phyloP scores from a whole-genome alignment of 306 rosid species.

The Mimosa bimucronata region DNA sequence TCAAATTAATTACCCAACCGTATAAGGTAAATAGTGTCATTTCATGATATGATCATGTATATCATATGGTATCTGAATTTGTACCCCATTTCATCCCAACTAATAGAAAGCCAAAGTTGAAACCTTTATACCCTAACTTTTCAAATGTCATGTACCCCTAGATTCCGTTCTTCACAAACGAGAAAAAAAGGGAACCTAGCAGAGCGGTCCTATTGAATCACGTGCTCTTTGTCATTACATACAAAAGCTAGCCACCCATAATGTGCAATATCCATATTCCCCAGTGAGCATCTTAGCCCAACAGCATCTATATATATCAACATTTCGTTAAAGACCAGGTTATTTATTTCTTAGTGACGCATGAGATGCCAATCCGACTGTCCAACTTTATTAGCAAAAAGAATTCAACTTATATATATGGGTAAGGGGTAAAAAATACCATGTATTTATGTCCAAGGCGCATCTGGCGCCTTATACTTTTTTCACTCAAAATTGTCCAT shows the following conservation, averaged over 20 bases:
- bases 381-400: background rate
- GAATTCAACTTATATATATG: background rate
- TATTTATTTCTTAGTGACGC: background rate
- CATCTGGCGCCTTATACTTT: too few species aligned
- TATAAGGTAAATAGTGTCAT: background rate
- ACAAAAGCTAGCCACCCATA: background rate
- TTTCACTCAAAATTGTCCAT: too few species aligned
- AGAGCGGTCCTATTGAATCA: background rate
- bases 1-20: background rate
- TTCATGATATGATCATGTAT: background rate
- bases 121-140: background rate
- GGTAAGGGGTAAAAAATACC: too few species aligned
- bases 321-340: constrained; percentile 2
- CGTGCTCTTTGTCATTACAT: constrained; percentile 10
- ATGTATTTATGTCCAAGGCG: too few species aligned
- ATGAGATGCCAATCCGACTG: background rate
- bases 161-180: background rate
- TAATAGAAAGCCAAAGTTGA: background rate
- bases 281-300: background rate
- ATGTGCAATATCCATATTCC: background rate
- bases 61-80: constrained; percentile 19
- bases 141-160: background rate
- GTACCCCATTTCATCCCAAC: background rate
- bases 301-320: background rate
- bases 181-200: background rate